Conservation (phyloP, 2,329 filamentous ascomycete species). For the Penicillium sp. region DNA sequence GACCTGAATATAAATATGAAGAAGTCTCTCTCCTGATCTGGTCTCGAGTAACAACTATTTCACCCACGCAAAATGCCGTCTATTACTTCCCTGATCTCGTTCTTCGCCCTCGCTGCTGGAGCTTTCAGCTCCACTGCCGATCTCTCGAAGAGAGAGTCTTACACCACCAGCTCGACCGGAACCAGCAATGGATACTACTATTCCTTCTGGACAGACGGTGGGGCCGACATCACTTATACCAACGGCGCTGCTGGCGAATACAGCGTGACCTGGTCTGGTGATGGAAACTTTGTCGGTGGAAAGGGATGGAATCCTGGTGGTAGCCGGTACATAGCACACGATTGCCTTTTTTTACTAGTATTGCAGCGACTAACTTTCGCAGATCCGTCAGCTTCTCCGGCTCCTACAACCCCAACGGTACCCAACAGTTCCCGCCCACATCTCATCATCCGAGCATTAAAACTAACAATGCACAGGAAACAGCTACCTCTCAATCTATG, state of each 20-base stretch:
- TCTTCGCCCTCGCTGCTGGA: background rate
- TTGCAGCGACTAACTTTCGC: no score
- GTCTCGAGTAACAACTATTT: slow-evolving; percentile 16
- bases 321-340: no score
- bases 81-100: slow-evolving; percentile 2
- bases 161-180: slow-evolving; percentile 33
- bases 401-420: slow-evolving; percentile 27
- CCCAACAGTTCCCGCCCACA: background rate
- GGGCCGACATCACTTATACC: slow-evolving; percentile 49
- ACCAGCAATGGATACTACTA: slow-evolving; percentile 53
- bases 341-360: no score
- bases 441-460: background rate
- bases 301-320: slow-evolving; percentile 63
- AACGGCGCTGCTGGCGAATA: slow-evolving; percentile 48
- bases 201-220: slow-evolving; percentile 56
- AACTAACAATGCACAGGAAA: slow-evolving; percentile 28
- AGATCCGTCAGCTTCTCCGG: slow-evolving; percentile 37
- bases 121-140: background rate
- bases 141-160: slow-evolving; percentile 4
- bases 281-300: slow-evolving; percentile 40
- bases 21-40: background rate
- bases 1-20: background rate
- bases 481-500: slow-evolving; percentile 43
- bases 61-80: slow-evolving; percentile 9
- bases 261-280: slow-evolving; percentile 17